Base-by-base conservation (phyloP, 495 filamentous ascomycete species). In the Trichoderma erinaceum region DNA sequence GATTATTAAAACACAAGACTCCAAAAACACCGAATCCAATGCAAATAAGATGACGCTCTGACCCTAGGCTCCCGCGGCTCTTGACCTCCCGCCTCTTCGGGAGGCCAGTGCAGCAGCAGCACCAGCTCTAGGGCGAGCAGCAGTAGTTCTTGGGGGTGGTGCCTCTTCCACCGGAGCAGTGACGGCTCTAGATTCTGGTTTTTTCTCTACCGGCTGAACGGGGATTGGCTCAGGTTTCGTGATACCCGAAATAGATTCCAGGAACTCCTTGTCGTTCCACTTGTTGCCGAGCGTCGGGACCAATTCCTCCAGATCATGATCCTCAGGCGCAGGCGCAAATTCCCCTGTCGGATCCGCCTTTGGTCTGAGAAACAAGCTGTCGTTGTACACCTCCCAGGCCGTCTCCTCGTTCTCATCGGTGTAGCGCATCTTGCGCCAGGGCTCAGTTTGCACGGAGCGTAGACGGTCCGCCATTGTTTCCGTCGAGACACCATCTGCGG, bases 391-490 rank as follows among this genome's bases (percentile, higher is more conserved):
- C 56, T 68, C 71, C 81, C 81, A 83, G 3, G 81, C 73, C 46
- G 69, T 69, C n/a, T 78, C 73, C 66, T 73, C 73, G 64, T 82
- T 76, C 66, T 83, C 81, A 66, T 81, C 75, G 50, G 76, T 73
- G 73, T 79, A 83, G 66, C 77, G 74, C 63, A 83, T 75, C 29
- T 69, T 71, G 48, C 69, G 67, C 81, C 81, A 83, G 2, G 73
- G 65, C 66, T 83, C 81, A 1, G 68, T 71, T 71, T 83, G 80
- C 4, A 83, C 80, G 35, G 77, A 73, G 68, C 77, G 77, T 65
- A 82, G 70, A 1, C 81, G 79, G 69, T 81, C 79, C 12, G 74
- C 75, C 76, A 83, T 82, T 1, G 81, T 82, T 68, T 83, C 81
- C 11, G 79, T 78, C 18, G 73, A 68, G 2, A 75, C 68, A 38